These are phyloP conservation scores for Draba incana DNA, from an alignment of 345 rosid genomes.

Conservation along the genomic window DNA sequence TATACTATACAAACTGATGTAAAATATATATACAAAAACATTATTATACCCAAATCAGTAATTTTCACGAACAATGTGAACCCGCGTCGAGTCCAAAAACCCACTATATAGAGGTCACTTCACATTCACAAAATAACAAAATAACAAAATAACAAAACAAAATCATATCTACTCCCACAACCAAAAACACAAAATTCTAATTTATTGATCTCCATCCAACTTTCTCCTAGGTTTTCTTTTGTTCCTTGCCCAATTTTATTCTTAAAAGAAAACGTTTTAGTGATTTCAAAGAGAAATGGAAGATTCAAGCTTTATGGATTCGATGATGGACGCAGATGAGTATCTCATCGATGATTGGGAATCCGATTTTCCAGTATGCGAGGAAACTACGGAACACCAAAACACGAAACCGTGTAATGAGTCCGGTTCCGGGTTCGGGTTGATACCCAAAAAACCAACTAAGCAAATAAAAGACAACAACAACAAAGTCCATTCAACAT, in stretches of 20 bases:
- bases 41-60: neutral
- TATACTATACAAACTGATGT: neutral
- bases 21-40: neutral
- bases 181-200: too few species aligned
- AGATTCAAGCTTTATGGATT: slow-evolving; percentile 36
- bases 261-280: neutral
- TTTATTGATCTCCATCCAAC: too few species aligned
- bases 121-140: too few species aligned
- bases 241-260: neutral
- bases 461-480: slow-evolving; percentile 21
- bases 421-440: slow-evolving; percentile 1
- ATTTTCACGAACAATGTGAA: too few species aligned
- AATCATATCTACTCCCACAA: too few species aligned
- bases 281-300: slow-evolving; percentile 28
- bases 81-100: too few species aligned
- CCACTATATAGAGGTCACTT: too few species aligned
- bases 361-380: slow-evolving; percentile 13
- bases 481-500: slow-evolving; percentile 12
- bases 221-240: too few species aligned
- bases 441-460: slow-evolving; percentile 3
- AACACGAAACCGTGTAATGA: neutral
- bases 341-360: slow-evolving; percentile 41
- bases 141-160: too few species aligned
- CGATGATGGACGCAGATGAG: slow-evolving; percentile 40
- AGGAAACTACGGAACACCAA: slow-evolving; percentile 3